A percentile compares a stretch with the other conserved stretches of the same genome.
Evolutionary conservation across 306 rosid species (phyloP).

Genomic region (Medicago truncatula): DNA sequence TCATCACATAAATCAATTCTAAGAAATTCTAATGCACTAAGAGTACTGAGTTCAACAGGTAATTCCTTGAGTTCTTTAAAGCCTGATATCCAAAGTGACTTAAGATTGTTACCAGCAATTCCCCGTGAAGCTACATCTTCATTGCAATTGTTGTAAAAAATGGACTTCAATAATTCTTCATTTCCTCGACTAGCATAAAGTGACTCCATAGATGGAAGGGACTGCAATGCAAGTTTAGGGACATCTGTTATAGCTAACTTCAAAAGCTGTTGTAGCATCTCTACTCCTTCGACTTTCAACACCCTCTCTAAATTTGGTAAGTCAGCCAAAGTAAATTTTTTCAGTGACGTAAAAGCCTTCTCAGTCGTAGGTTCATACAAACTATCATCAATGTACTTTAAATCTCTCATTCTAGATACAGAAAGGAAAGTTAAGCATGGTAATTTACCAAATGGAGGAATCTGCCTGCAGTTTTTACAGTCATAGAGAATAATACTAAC

Average conservation of each 20-base stretch:
- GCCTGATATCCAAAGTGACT: background rate
- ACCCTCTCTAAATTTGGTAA: no score
- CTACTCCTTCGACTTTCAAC: background rate
- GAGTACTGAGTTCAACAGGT: background rate
- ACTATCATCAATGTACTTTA: background rate
- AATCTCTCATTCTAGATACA: background rate
- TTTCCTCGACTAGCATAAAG: background rate
- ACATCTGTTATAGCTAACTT: background rate
- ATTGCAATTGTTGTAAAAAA: background rate
- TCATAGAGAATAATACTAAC: background rate
- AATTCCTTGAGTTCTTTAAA: background rate
- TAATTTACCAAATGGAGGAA: conserved; percentile 1
- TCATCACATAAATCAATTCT: background rate
- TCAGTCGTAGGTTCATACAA: background rate
- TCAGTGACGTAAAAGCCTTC: background rate
- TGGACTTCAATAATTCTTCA: background rate
- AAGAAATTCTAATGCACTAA: background rate
- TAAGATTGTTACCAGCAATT: background rate
- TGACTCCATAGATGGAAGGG: background rate
- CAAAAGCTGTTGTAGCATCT: background rate
- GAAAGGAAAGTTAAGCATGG: background rate
- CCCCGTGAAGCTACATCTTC: no score
- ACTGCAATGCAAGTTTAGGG: background rate
- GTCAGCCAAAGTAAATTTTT: background rate
- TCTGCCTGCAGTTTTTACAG: background rate